Percentiles rank a stretch among this genome's conserved stretches.
phyloP scores from a whole-genome alignment of 257 asterid species.

The Dorcoceras hygrometricum region DNA sequence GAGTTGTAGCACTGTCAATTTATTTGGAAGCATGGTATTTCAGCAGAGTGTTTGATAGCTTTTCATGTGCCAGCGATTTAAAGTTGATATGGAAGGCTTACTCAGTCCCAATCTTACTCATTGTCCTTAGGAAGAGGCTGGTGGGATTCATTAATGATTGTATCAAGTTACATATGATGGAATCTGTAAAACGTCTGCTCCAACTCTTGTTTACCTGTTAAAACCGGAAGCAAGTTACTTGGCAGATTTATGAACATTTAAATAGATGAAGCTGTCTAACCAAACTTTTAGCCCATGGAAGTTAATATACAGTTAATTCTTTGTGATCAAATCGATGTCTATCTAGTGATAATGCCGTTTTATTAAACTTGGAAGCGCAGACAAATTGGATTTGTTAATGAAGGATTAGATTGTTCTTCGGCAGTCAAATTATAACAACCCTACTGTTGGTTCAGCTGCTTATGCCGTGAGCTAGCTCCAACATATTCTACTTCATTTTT shows the following conservation, averaged over 20 bases:
- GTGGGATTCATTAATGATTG: not conserved
- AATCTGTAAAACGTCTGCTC: not conserved
- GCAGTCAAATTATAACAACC: not conserved
- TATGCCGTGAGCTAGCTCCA: conserved; percentile 1
- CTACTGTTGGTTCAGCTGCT: not conserved
- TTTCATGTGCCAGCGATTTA: not conserved
- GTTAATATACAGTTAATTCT: not conserved
- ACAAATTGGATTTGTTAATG: not conserved
- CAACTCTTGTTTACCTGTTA: not conserved
- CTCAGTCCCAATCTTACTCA: not conserved
- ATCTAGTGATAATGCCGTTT: not conserved
- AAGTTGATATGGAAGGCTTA: not conserved
- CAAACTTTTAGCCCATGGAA: not conserved
- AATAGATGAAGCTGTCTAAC: not conserved
- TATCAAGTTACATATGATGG: conserved; percentile 10
- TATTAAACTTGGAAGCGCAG: not conserved
- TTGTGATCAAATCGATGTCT: not conserved
- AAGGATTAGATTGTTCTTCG: too few species aligned
- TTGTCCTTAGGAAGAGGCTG: conserved; percentile 4
- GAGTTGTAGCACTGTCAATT: conserved; percentile 4
- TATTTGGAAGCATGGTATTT: not conserved
- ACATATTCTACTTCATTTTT: not conserved
- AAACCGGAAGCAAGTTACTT: not conserved
- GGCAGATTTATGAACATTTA: not conserved
- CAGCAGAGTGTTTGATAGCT: not conserved